Evolutionary conservation across 83 land plant genomes (phyloP).

Genomic region (Thuja plicata): DNA sequence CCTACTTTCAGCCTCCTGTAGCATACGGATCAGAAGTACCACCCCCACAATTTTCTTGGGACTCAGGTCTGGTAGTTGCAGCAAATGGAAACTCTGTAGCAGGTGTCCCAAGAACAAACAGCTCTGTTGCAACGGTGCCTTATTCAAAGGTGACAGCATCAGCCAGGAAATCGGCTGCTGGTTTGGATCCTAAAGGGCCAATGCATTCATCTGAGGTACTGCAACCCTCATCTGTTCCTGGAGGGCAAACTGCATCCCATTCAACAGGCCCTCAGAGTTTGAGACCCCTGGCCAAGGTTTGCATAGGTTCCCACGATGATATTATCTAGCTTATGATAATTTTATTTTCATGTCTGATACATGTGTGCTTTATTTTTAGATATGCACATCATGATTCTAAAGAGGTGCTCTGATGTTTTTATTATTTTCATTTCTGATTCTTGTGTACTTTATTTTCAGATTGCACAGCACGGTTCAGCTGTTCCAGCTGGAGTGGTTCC

Average conservation of each 20-base stretch:
- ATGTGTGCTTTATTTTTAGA: slow-evolving; percentile 14
- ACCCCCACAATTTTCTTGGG: slow-evolving; percentile 33
- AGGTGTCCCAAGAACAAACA: slow-evolving; percentile 18
- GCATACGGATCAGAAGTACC: slow-evolving; percentile 41
- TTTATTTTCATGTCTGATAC: neutral
- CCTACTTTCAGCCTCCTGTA: slow-evolving; percentile 16
- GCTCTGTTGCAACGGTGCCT: slow-evolving; percentile 10
- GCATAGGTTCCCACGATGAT: neutral
- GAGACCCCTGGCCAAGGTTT: neutral
- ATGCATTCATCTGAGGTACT: slow-evolving; percentile 15
- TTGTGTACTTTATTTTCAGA: slow-evolving; percentile 16
- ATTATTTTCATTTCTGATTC: neutral
- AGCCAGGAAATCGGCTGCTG: neutral
- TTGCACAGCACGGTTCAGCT: slow-evolving; percentile 13
- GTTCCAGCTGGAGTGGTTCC: slow-evolving; percentile 18
- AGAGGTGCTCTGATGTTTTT: neutral
- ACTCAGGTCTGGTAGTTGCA: slow-evolving; percentile 19
- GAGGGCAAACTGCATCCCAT: neutral
- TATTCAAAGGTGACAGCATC: slow-evolving; percentile 10
- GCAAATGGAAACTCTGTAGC: slow-evolving; percentile 19
- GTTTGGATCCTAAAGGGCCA: slow-evolving; percentile 19
- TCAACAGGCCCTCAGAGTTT: neutral
- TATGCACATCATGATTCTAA: slow-evolving; percentile 12
- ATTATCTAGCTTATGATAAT: neutral
- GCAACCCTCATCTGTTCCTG: slow-evolving; percentile 14